Percentiles rank a stretch among this genome's conserved stretches.
These are phyloP conservation scores for Russula lepida DNA, from an alignment of 768 basidiomycete species.

Conservation along the genomic window DNA sequence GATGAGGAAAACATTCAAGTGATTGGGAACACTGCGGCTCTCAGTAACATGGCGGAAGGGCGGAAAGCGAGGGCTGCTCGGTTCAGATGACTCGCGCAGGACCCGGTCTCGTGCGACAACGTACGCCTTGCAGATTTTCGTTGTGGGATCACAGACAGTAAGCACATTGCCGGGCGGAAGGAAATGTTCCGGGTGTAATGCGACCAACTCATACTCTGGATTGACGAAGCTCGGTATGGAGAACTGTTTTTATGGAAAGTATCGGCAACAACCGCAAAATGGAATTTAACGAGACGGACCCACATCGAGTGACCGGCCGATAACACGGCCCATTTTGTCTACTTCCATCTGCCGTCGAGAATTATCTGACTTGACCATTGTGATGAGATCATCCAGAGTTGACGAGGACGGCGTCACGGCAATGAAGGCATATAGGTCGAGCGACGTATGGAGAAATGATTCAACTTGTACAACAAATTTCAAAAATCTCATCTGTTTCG, in stretches of 20 bases:
- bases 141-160: neutral
- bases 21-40: fast-evolving
- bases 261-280: too few relatives aligned
- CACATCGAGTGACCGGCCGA: too few relatives aligned
- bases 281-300: too few relatives aligned
- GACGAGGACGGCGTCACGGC: too few relatives aligned
- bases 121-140: neutral
- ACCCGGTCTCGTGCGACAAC: neutral
- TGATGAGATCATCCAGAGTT: too few relatives aligned
- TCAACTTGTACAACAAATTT: too few relatives aligned
- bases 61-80: neutral
- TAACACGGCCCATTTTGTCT: too few relatives aligned
- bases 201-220: neutral
- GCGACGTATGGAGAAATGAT: too few relatives aligned
- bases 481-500: too few relatives aligned
- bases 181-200: neutral
- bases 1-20: neutral
- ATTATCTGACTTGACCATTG: too few relatives aligned
- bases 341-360: too few relatives aligned
- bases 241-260: neutral
- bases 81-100: neutral
- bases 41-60: neutral
- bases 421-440: too few relatives aligned
- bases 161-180: neutral
- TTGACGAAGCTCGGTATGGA: neutral